Conservation (phyloP, 352 stramenopile species). For the Phytopythium kandeliae region DNA sequence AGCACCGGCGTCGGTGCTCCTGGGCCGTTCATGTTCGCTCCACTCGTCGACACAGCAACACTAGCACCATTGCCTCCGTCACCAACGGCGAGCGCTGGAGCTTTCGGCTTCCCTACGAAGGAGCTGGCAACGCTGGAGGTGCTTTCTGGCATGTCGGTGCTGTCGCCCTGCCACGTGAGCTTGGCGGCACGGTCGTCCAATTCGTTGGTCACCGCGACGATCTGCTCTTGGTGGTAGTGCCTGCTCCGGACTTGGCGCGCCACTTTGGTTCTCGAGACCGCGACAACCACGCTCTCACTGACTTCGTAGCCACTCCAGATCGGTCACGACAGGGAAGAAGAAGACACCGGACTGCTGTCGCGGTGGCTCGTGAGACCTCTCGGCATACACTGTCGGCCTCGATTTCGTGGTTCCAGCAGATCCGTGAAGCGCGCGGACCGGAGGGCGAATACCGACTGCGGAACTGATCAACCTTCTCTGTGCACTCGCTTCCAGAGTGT, state of each 20-base stretch:
- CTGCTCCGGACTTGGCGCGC: constrained; percentile 34
- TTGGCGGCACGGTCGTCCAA: constrained; percentile 13
- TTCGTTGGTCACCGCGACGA: constrained; percentile 22
- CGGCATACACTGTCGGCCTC: not conserved
- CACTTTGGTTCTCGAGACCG: constrained; percentile 23
- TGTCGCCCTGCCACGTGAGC: too few relatives aligned
- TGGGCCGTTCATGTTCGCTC: constrained; percentile 5
- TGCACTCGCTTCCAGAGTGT: not conserved
- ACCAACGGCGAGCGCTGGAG: constrained; percentile 1
- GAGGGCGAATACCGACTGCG: not conserved
- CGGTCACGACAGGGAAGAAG: too few relatives aligned
- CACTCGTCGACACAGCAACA: constrained; percentile 3
- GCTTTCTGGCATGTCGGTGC: constrained; percentile 26
- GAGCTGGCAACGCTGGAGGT: constrained; percentile 12
- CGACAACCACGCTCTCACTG: not conserved
- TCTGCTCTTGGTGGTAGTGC: constrained; percentile 31
- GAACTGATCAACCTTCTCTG: not conserved
- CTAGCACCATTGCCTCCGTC: constrained; percentile 4
- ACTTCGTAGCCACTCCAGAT: too few relatives aligned
- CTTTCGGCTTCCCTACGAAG: constrained; percentile 1
- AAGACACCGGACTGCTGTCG: too few relatives aligned
- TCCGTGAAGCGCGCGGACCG: not conserved
- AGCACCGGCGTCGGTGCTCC: constrained; percentile 21
- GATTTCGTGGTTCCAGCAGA: not conserved
- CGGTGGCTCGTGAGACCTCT: not conserved